phyloP scores from a whole-genome alignment of 805 yeast genomes.

The Saccharomycopsis javanensis region DNA sequence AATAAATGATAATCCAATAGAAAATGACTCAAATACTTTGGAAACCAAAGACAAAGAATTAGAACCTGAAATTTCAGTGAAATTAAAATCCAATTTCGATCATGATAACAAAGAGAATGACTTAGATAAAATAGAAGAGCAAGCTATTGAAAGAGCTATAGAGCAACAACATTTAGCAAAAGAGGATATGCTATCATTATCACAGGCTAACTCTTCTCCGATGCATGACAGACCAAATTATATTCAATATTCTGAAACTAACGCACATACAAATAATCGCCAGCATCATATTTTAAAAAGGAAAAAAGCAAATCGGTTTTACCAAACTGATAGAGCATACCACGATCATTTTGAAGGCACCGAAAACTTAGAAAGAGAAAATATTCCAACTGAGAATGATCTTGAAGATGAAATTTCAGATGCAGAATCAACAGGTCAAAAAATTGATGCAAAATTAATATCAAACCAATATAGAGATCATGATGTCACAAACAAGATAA shows the following conservation, averaged over 20 bases:
- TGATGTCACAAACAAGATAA: neutral
- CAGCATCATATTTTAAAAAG: neutral
- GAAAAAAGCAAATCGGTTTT: neutral
- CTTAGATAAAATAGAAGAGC: neutral
- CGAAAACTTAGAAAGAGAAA: too few species aligned
- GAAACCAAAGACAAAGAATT: neutral
- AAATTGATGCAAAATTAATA: slow-evolving; percentile 1
- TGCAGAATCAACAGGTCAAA: neutral
- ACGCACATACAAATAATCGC: neutral
- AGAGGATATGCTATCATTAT: neutral
- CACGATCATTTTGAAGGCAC: neutral
- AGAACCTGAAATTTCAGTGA: neutral
- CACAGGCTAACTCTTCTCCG: neutral
- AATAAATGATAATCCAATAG: too few species aligned
- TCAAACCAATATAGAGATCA: slow-evolving; percentile 1
- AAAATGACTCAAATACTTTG: too few species aligned
- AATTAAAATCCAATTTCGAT: neutral
- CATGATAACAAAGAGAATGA: neutral
- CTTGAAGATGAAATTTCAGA: neutral
- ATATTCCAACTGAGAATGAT: neutral
- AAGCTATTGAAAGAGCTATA: too few species aligned
- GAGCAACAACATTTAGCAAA: neutral
- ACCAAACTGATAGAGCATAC: neutral
- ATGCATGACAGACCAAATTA: neutral
- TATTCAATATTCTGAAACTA: neutral